Conservation (phyloP, 2,329 filamentous ascomycete species). For the Penicillium sp. region DNA sequence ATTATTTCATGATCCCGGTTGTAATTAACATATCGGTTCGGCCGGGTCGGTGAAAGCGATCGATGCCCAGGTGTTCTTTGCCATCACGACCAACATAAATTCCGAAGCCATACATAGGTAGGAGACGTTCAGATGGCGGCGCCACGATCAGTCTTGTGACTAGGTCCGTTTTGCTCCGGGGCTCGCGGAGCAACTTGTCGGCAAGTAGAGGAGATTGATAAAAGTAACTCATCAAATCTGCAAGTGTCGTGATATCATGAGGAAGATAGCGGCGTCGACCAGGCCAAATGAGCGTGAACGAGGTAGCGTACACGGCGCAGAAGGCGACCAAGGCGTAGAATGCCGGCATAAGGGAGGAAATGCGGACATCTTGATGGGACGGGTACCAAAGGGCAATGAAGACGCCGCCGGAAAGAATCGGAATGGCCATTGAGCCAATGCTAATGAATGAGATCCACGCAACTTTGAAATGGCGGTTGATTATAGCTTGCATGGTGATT, state of each 20-base stretch:
- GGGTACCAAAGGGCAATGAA: conserved; percentile 66
- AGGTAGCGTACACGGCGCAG: conserved; percentile 70
- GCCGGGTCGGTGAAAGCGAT: conserved; percentile 54
- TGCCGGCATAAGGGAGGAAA: conserved; percentile 74
- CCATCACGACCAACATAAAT: conserved; percentile 63
- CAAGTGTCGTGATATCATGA: conserved; percentile 72
- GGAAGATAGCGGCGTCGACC: conserved; percentile 68
- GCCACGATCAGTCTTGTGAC: conserved; percentile 67
- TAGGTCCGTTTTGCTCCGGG: conserved; percentile 70
- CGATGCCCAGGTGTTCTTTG: conserved; percentile 63
- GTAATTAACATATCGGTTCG: conserved; percentile 50
- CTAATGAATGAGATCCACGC: conserved; percentile 61
- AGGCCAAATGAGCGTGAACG: conserved; percentile 65
- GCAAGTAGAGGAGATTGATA: conserved; percentile 72
- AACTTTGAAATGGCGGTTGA: conserved; percentile 62
- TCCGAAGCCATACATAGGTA: conserved; percentile 60
- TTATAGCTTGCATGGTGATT: conserved; percentile 56
- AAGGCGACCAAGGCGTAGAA: conserved; percentile 75
- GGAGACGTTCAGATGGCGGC: conserved; percentile 41
- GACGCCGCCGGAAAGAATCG: conserved; percentile 45
- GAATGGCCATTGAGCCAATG: conserved; percentile 47
- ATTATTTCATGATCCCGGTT: conserved; percentile 34
- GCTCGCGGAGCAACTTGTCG: conserved; percentile 74
- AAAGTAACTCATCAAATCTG: conserved; percentile 77
- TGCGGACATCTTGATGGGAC: conserved; percentile 50